phyloP scores from a whole-genome alignment of 75 land plant genomes.

The Cryptomeria japonica region DNA sequence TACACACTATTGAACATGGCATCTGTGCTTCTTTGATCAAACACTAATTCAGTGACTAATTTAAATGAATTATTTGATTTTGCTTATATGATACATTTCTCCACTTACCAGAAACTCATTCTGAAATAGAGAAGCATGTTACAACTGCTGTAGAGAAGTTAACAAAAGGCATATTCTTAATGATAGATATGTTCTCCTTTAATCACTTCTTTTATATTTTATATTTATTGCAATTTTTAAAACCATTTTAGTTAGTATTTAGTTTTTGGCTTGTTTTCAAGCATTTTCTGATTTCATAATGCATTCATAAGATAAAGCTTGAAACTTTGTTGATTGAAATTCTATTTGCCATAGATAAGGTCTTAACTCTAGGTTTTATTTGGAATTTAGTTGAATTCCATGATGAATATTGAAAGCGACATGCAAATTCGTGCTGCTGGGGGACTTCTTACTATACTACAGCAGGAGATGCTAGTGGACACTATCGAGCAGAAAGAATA shows the following conservation, averaged over 20 bases:
- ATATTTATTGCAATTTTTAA: not conserved
- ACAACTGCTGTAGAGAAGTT: not conserved
- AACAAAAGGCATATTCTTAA: not conserved
- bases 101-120: not conserved
- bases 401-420: conserved; percentile 92
- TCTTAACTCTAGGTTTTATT: not conserved
- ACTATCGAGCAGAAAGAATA: conserved; percentile 52
- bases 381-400: conserved; percentile 72
- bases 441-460: conserved; percentile 87
- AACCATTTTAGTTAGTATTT: not conserved
- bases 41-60: not conserved
- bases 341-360: not conserved
- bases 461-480: conserved; percentile 91
- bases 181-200: not conserved
- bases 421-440: conserved; percentile 98
- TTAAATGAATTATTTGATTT: not conserved
- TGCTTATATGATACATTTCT: not conserved
- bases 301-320: not conserved
- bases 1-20: too few relatives aligned
- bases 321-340: not conserved
- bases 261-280: not conserved
- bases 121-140: not conserved
- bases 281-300: not conserved
- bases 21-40: not conserved
- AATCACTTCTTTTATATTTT: not conserved